Conservation (phyloP, 495 filamentous ascomycete species). For the Hyaloscypha hepaticicola region DNA sequence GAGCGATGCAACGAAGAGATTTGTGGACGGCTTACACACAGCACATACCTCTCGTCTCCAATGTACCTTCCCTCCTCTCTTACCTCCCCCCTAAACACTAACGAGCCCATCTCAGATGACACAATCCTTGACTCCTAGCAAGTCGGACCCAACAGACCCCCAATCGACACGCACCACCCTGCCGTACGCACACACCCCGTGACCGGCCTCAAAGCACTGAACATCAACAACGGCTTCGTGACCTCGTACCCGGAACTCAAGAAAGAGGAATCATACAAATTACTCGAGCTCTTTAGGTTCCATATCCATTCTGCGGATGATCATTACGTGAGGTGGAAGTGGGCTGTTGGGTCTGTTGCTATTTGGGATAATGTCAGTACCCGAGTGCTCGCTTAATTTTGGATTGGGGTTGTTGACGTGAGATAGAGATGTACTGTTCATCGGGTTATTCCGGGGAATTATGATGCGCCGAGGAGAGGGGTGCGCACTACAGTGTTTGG, state of each 20-base stretch:
- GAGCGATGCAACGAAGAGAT: slow-evolving; percentile 44
- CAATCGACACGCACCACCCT: slow-evolving; percentile 54
- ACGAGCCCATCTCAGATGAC: neutral
- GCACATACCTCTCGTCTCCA: slow-evolving; percentile 50
- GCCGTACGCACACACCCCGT: slow-evolving; percentile 56
- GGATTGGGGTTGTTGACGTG: neutral
- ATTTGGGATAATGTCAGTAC: slow-evolving; percentile 51
- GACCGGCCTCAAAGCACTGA: slow-evolving; percentile 50
- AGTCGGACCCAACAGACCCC: slow-evolving; percentile 44
- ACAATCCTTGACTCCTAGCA: neutral
- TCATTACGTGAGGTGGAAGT: slow-evolving; percentile 54
- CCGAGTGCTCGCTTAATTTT: neutral
- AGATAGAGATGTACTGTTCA: slow-evolving; percentile 31
- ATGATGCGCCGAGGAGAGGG: slow-evolving; percentile 43
- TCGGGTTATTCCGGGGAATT: slow-evolving; percentile 52
- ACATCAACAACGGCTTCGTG: slow-evolving; percentile 51
- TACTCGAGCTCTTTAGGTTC: slow-evolving; percentile 50
- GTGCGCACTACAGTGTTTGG: slow-evolving; percentile 55
- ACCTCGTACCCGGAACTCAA: slow-evolving; percentile 55
- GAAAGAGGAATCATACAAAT: slow-evolving; percentile 51
- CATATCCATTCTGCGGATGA: slow-evolving; percentile 56
- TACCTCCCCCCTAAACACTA: neutral
- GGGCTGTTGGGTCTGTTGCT: slow-evolving; percentile 52
- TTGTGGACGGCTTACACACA: slow-evolving; percentile 49
- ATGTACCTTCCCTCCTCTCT: slow-evolving; percentile 17